Evolutionary conservation across 2,329 filamentous ascomycete genomes (phyloP).

Genomic region (Fusarium camptoceras): DNA sequence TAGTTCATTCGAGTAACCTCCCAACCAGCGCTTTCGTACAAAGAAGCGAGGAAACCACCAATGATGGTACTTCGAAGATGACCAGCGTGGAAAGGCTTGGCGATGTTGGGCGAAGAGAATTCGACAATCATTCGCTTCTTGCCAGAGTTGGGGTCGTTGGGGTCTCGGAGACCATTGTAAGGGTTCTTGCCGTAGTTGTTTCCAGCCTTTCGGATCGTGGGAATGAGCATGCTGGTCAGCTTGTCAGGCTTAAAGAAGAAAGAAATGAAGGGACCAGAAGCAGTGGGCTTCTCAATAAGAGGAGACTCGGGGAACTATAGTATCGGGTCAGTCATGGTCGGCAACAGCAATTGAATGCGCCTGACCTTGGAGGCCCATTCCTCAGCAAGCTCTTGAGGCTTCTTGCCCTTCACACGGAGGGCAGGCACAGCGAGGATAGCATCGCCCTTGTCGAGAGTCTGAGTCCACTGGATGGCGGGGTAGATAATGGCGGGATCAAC

Average conservation of each 20-base stretch:
- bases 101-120: slow-evolving; percentile 88
- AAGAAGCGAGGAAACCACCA: slow-evolving; percentile 78
- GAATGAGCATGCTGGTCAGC: slow-evolving; percentile 74
- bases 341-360: not conserved
- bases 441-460: slow-evolving; percentile 84
- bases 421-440: slow-evolving; percentile 82
- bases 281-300: slow-evolving; percentile 76
- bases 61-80: slow-evolving; percentile 84
- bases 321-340: slow-evolving; percentile 12
- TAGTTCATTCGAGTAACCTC: slow-evolving; percentile 78
- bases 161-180: slow-evolving; percentile 70
- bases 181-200: slow-evolving; percentile 65
- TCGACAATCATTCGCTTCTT: slow-evolving; percentile 79
- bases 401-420: slow-evolving; percentile 79
- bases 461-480: slow-evolving; percentile 81
- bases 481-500: slow-evolving; percentile 79
- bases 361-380: slow-evolving; percentile 72
- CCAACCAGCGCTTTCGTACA: slow-evolving; percentile 78
- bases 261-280: slow-evolving; percentile 76
- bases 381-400: slow-evolving; percentile 70
- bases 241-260: slow-evolving; percentile 83
- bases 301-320: slow-evolving; percentile 77
- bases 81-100: slow-evolving; percentile 85
- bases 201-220: slow-evolving; percentile 73
- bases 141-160: slow-evolving; percentile 68